Conservation (phyloP, 495 filamentous ascomycete genomes). For the Glutinoglossum americanum region DNA sequence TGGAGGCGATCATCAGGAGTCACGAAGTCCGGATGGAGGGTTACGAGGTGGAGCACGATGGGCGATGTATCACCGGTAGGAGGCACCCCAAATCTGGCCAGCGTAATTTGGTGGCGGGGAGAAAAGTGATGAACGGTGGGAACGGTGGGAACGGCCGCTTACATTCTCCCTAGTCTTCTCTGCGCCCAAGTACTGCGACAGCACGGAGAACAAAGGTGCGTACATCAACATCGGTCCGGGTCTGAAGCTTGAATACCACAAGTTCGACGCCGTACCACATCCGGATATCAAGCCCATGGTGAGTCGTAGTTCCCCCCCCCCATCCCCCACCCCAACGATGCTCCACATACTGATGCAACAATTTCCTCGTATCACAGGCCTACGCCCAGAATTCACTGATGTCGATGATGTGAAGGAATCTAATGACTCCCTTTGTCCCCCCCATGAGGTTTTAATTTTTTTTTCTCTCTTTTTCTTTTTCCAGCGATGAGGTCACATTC, state of each 20-base stretch:
- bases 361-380: not conserved
- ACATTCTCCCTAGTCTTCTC: conserved; percentile 50
- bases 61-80: conserved; percentile 80
- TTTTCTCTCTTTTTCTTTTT: no score
- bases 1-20: conserved; percentile 86
- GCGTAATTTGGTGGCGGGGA: no score
- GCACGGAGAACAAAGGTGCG: conserved; percentile 91
- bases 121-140: no score
- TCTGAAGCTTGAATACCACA: conserved; percentile 71
- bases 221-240: conserved; percentile 95
- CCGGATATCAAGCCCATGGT: conserved; percentile 91
- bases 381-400: conserved; percentile 4
- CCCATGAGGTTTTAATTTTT: not conserved
- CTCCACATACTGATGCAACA: not conserved
- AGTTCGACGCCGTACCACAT: conserved; percentile 93
- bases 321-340: not conserved
- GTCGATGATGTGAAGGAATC: conserved; percentile 5
- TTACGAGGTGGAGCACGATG: conserved; percentile 94
- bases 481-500: no score
- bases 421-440: not conserved
- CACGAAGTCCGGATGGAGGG: conserved; percentile 97
- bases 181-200: conserved; percentile 91
- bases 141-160: not conserved
- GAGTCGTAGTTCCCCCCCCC: conserved; percentile 13
- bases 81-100: no score